Base-by-base conservation (phyloP, 306 rosid species). In the Boehmeria nivea region DNA sequence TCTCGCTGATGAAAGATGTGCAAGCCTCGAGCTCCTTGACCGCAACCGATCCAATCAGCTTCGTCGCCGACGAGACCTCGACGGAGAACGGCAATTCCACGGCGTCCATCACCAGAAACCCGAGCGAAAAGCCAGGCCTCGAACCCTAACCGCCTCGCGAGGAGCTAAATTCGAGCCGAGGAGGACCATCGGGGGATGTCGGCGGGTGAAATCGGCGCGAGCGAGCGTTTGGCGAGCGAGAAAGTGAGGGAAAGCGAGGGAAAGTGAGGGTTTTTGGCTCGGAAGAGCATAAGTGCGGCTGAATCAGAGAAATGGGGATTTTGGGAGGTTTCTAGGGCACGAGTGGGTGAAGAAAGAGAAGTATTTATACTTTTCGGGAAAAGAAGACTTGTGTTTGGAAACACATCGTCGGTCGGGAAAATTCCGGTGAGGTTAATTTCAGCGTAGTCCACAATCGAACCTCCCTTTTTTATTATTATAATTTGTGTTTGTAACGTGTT, bases 301-400 rank as follows among this genome's bases (percentile, higher is more conserved):
- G 63, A 43, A 38, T 14, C 49, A 47, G 38, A 40, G 34, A 66
- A 48, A 33, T 8, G 54, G 63, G 73, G 12, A 36, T 24, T 14
- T 80, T 40, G 45, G 45, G 15, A 11, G n/a, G 45, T 82, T 80
- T 83, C 79, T 85, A 93, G 99, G 99, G 99, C 89, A 93, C 78
- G 68, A 54, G 50, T 59, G 43, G 27, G 58, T 68, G 64, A 75
- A 36, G 68, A 79, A 75, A 77, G 60, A 69, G 73, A 68, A 85
- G 58, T 78, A 85, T 81, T 68, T 93, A 93, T 93, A 93, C 94
- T 93, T 93, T 93, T 93, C 94, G 99, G 99, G 96, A 93, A 93
- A 87, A 84, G 69, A 69, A 33, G 61, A 63, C 42, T 18, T 50
- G 47, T 31, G 70, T 53, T 76, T 66, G 68, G 73, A 60, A 57